Evolutionary conservation across 495 filamentous ascomycete species (phyloP), one percentile per base, ranked within the genome.

Genomic region (Aspergillus haitiensis): DNA sequence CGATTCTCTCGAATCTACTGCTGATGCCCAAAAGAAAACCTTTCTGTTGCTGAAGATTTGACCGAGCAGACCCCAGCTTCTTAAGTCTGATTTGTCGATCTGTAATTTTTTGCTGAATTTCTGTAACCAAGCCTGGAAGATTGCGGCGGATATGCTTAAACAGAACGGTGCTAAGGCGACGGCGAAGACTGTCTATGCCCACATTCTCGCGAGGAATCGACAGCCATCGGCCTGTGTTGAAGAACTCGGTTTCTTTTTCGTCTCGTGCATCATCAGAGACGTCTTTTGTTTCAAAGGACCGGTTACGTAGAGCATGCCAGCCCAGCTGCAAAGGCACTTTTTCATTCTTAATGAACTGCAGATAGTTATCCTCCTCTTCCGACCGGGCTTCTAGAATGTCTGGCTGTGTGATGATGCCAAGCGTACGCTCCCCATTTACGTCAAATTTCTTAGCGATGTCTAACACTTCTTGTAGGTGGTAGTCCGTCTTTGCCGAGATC

Each of bases 221-320:
- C 12, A 64, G n/a, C 81, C 80, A 84, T 27, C 52, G 52, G 5
- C 75, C 70, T 0, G 58, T 47, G 11, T 62, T 49, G 49, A 78
- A 76, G 52, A 78, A 77, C 1, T 56, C 58, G 5, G 49, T 71
- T 40, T 77, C 75, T 21, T 49, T 21, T 1, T 45, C 44, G 52
- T 77, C 73, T 46, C 71, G 57, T 3, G 53, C 66, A n/a, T 71
- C 55, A 18, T 70, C 60, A 1, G 68, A 62, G 3, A 65, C 21
- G 0, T 65, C 47, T 2, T 60, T 33, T 44, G 82, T 78, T 9
- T 78, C 68, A 55, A 81, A 82, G 6, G 67, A 67, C 3, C 82
- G 75, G 61, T 90, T 90, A 7, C 81, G 81, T 21, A 93, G 67
- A 3, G 86, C 81, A 69, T 90, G 86, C 87, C 86, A 91, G 5